phyloP scores from a whole-genome alignment of 768 basidiomycete species.

The Asterophora parasitica region DNA sequence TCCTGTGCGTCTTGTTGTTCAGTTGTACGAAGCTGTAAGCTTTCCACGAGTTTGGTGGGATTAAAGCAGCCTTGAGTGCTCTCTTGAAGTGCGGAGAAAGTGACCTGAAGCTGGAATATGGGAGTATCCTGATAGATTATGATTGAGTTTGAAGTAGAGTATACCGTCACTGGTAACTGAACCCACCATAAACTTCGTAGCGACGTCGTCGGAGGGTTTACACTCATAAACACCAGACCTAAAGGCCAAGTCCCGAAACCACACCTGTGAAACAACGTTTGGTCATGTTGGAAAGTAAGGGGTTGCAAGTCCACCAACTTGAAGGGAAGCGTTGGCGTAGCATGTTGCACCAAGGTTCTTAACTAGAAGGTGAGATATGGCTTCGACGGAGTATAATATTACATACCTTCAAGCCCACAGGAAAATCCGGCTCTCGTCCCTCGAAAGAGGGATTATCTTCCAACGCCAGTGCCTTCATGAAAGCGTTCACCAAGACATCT shows the following conservation, averaged over 20 bases:
- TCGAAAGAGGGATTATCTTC: conserved; percentile 50
- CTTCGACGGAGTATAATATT: not conserved
- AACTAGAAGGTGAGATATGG: conserved; percentile 1
- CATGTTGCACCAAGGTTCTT: conserved; percentile 97
- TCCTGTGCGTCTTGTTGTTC: conserved; percentile 98
- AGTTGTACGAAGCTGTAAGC: conserved; percentile 69
- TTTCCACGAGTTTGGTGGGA: conserved; percentile 80
- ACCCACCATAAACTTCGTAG: conserved; percentile 36
- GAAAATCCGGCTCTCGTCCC: conserved; percentile 48
- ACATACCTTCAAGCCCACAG: conserved; percentile 74
- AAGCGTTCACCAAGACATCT: conserved; percentile 50
- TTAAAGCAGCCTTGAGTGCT: conserved; percentile 71
- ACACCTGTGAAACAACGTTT: conserved; percentile 51
- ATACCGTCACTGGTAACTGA: not conserved
- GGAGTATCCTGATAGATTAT: conserved; percentile 56
- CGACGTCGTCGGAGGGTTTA: conserved; percentile 48
- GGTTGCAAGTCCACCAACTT: conserved; percentile 40
- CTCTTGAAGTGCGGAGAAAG: conserved; percentile 82
- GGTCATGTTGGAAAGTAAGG: not conserved
- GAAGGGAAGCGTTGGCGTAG: conserved; percentile 93
- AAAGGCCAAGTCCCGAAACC: conserved; percentile 85
- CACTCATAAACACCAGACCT: conserved; percentile 80
- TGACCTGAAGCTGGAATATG: conserved; percentile 71
- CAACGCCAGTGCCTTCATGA: conserved; percentile 46
- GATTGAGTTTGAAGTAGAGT: conserved; percentile 1